Conservation (phyloP, 768 basidiomycete species). For the Cystofilobasidium bisporidii region DNA sequence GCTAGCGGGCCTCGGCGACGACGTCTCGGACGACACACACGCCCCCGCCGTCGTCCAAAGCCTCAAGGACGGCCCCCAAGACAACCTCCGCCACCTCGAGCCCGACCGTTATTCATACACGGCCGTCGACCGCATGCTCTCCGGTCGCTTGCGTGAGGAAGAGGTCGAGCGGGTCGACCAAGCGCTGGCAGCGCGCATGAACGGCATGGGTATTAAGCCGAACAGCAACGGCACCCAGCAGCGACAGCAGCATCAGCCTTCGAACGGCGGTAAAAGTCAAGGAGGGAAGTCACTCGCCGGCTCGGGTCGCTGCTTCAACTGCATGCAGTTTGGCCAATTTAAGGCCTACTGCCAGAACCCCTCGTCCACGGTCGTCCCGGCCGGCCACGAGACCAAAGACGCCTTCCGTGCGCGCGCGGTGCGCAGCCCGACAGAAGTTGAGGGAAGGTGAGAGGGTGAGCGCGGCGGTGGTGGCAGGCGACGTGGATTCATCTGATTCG, state of each 20-base stretch:
- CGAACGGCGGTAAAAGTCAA: neutral
- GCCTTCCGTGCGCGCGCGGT: constrained; percentile 1
- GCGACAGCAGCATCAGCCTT: neutral
- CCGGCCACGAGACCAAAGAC: constrained; percentile 10
- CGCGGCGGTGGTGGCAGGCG: neutral
- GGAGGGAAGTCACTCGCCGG: neutral
- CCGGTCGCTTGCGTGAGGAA: neutral
- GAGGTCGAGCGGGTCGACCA: neutral
- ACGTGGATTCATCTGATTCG: neutral
- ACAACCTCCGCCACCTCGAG: neutral
- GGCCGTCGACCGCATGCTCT: neutral
- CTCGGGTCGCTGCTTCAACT: constrained; percentile 9
- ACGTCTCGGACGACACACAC: constrained; percentile 6
- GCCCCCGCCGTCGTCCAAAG: neutral
- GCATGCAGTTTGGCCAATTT: neutral
- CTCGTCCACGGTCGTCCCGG: neutral
- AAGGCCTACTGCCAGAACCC: neutral
- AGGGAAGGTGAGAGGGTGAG: neutral
- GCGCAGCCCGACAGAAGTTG: no score
- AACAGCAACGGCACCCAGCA: neutral
- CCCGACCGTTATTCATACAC: neutral
- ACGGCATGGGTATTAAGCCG: neutral
- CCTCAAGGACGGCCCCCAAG: constrained; percentile 3
- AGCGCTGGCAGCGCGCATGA: neutral
- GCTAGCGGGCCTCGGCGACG: constrained; percentile 2